Evolutionary conservation across 352 stramenopile genomes (phyloP).

Genomic region (Thalassiosira mediterranea): DNA sequence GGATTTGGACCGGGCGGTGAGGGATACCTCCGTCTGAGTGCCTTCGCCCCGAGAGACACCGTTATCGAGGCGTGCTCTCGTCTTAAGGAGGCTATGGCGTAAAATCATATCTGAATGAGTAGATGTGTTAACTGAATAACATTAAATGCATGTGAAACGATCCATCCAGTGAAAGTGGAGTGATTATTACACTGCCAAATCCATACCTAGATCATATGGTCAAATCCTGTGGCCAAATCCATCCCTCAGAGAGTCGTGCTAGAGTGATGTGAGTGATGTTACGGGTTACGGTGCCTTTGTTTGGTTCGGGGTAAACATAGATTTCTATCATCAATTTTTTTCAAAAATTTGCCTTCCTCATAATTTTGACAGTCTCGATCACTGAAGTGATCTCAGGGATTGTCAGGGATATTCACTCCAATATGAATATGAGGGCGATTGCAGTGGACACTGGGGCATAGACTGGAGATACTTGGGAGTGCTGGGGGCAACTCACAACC

Average conservation of each 20-base stretch:
- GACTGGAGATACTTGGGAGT: no score
- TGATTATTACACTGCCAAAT: conserved; percentile 4
- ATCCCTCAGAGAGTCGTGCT: conserved; percentile 1
- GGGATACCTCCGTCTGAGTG: conserved; percentile 87
- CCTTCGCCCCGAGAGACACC: conserved; percentile 85
- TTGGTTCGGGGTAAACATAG: no score
- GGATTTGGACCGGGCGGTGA: conserved; percentile 89
- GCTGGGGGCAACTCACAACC: no score
- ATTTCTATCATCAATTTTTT: no score
- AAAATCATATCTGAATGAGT: conserved; percentile 13
- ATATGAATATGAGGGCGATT: no score
- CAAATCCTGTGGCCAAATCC: background rate
- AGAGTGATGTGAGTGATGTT: no score
- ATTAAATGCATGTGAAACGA: background rate
- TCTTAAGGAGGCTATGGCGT: conserved; percentile 78
- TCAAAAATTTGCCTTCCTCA: no score
- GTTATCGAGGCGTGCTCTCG: conserved; percentile 85
- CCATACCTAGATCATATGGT: conserved; percentile 3
- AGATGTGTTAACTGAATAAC: conserved; percentile 7
- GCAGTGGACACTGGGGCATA: no score
- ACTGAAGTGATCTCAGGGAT: no score
- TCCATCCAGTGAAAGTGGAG: conserved; percentile 5
- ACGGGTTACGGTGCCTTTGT: no score
- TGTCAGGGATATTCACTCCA: no score
- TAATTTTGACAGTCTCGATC: no score